Evolutionary conservation across 2,329 filamentous ascomycete genomes (phyloP).

Genomic region (Epichloe brachyelytri): DNA sequence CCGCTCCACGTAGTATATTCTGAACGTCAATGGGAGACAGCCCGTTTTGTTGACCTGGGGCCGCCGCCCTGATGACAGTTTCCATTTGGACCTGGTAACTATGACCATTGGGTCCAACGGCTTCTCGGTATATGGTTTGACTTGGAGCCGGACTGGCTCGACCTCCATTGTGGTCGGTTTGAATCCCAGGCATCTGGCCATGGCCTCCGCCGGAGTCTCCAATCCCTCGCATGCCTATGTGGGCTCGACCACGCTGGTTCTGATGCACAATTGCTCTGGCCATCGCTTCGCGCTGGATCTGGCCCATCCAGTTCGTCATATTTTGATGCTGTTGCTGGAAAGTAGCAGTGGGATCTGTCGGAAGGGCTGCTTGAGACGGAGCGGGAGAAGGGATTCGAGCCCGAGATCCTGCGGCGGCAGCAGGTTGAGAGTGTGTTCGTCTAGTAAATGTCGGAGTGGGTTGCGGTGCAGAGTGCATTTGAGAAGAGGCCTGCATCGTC

Average conservation of each 20-base stretch:
- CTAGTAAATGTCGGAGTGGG: conserved; percentile 16
- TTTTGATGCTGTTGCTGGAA: conserved; percentile 28
- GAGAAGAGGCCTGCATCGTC: conserved; percentile 4
- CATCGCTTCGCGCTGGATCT: conserved; percentile 34
- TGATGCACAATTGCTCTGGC: conserved; percentile 28
- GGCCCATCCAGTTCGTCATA: conserved; percentile 32
- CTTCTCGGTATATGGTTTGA: conserved; percentile 21
- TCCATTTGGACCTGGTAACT: conserved; percentile 24
- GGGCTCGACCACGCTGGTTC: conserved; percentile 28
- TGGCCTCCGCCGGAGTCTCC: conserved; percentile 17
- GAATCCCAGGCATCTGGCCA: conserved; percentile 9
- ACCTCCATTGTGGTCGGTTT: conserved; percentile 13
- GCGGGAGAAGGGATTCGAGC: conserved; percentile 20
- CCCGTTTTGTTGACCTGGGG: conserved; percentile 12
- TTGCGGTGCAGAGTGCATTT: conserved; percentile 15
- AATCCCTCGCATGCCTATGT: conserved; percentile 27
- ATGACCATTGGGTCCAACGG: conserved; percentile 20
- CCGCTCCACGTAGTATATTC: conserved; percentile 31
- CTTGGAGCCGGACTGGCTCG: conserved; percentile 13
- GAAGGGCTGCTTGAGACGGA: conserved; percentile 6
- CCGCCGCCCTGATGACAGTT: conserved; percentile 16
- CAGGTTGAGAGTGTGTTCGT: conserved; percentile 17
- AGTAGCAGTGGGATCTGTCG: conserved; percentile 18
- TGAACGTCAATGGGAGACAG: conserved; percentile 32
- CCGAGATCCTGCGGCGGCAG: conserved; percentile 15